Evolutionary conservation across 306 rosid species (phyloP).

Genomic region (Neltuma alba): DNA sequence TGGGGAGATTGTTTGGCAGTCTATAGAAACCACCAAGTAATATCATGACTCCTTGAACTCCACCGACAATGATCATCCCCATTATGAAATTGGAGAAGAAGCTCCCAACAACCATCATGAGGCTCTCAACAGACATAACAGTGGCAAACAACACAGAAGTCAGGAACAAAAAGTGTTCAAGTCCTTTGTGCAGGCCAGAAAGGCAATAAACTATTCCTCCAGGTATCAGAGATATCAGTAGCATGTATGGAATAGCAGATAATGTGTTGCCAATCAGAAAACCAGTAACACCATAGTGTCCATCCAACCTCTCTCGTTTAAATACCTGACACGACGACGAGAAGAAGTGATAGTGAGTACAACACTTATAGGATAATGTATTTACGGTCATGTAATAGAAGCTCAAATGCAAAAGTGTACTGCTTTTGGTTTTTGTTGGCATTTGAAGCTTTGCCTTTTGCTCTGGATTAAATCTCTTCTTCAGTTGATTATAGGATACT

Average conservation of each 20-base stretch:
- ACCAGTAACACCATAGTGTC: slow-evolving; percentile 62
- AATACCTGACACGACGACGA: slow-evolving; percentile 50
- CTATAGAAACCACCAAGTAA: slow-evolving; percentile 50
- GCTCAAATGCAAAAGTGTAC: background rate
- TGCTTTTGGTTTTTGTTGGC: background rate
- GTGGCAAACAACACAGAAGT: slow-evolving; percentile 37
- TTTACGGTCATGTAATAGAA: background rate
- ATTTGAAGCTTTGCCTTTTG: background rate
- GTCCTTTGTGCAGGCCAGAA: slow-evolving; percentile 57
- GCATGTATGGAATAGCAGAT: slow-evolving; percentile 60
- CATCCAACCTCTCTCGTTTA: slow-evolving; percentile 67
- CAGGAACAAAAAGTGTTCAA: slow-evolving; percentile 47
- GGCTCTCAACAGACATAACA: slow-evolving; percentile 65
- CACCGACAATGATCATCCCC: slow-evolving; percentile 71
- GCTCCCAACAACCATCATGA: slow-evolving; percentile 77
- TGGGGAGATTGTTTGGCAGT: slow-evolving; percentile 51
- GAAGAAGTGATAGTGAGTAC: slow-evolving; percentile 6
- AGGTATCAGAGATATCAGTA: slow-evolving; percentile 56
- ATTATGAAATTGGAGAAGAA: slow-evolving; percentile 63
- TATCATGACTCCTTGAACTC: slow-evolving; percentile 61
- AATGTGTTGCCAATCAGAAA: slow-evolving; percentile 61
- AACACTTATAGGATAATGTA: background rate
- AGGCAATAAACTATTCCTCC: slow-evolving; percentile 55
- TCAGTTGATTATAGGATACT: background rate
- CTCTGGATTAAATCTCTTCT: background rate